phyloP scores from a whole-genome alignment of 73 alveolate genomes.

The Stentor roeselii region DNA sequence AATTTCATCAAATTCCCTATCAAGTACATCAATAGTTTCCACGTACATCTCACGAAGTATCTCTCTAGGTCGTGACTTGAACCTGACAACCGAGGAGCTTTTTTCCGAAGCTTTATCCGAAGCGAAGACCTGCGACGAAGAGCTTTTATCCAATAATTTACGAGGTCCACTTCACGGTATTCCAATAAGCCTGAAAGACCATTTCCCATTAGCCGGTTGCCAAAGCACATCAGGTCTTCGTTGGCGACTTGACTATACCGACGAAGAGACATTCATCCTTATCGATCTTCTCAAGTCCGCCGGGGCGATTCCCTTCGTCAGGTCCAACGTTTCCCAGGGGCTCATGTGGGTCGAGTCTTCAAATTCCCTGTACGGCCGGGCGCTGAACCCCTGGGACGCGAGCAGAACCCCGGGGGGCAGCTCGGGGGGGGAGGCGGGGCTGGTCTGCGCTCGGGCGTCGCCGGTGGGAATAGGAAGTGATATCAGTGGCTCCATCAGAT shows the following conservation, averaged over 20 bases:
- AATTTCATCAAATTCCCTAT: not conserved
- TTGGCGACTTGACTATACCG: not conserved
- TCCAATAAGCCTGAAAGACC: slow-evolving; percentile 40
- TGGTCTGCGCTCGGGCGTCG: slow-evolving; percentile 55
- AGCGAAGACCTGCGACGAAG: slow-evolving; percentile 8
- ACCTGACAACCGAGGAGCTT: not conserved
- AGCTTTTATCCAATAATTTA: not conserved
- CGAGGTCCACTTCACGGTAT: slow-evolving; percentile 43
- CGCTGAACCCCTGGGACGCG: slow-evolving; percentile 64
- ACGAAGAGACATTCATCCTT: not conserved
- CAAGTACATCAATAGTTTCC: not conserved
- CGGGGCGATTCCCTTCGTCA: slow-evolving; percentile 85
- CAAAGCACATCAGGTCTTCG: not conserved
- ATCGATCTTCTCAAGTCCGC: slow-evolving; percentile 19
- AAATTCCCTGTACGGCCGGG: slow-evolving; percentile 64
- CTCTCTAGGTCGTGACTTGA: not conserved
- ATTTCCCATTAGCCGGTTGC: slow-evolving; percentile 7
- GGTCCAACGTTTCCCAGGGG: slow-evolving; percentile 67
- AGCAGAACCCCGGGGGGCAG: slow-evolving; percentile 80
- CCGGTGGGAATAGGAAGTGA: slow-evolving; percentile 78
- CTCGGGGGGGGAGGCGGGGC: slow-evolving; percentile 85
- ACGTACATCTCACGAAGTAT: not conserved
- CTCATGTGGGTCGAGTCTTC: slow-evolving; percentile 60
- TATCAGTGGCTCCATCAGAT: slow-evolving; percentile 75
- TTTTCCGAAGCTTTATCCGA: not conserved